phyloP scores from a whole-genome alignment of 495 filamentous ascomycete genomes.

The Lineolata rhizophorae region DNA sequence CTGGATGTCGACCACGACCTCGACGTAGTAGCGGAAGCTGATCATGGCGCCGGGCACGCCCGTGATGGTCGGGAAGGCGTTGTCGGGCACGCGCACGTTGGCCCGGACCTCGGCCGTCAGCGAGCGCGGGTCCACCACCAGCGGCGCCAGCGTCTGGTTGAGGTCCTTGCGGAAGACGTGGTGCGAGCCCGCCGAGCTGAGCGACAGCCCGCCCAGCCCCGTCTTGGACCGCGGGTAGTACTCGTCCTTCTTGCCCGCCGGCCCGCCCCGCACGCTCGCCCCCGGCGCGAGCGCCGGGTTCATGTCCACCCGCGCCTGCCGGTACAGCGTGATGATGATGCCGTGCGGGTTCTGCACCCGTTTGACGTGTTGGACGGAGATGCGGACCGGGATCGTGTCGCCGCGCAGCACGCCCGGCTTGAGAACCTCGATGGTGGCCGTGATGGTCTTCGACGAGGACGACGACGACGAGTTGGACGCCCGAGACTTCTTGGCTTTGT shows the following conservation, averaged over 20 bases:
- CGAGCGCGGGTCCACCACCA: constrained; percentile 65
- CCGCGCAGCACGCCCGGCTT: constrained; percentile 73
- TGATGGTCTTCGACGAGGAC: constrained; percentile 44
- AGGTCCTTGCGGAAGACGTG: constrained; percentile 89
- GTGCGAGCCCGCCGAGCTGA: constrained; percentile 58
- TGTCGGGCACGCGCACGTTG: constrained; percentile 67
- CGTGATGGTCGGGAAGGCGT: constrained; percentile 79
- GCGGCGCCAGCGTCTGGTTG: constrained; percentile 61
- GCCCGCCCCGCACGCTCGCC: constrained; percentile 35
- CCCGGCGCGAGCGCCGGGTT: constrained; percentile 48
- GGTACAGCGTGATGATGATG: constrained; percentile 79
- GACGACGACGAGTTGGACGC: constrained; percentile 20
- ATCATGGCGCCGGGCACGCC: constrained; percentile 80
- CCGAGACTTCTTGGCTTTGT: too few species aligned
- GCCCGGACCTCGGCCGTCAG: constrained; percentile 57
- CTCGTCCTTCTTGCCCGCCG: constrained; percentile 47
- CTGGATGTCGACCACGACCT: constrained; percentile 78
- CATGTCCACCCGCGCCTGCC: constrained; percentile 79
- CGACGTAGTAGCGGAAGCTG: constrained; percentile 78
- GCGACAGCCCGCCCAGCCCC: constrained; percentile 59
- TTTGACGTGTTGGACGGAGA: constrained; percentile 69
- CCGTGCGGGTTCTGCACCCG: constrained; percentile 75
- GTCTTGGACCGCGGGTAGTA: constrained; percentile 53
- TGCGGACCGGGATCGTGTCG: constrained; percentile 57
- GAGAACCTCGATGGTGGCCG: constrained; percentile 61